Evolutionary conservation across 2,329 filamentous ascomycete species (phyloP), one percentile per base, ranked within the genome.

Genomic region (Hypoxylon sp.): DNA sequence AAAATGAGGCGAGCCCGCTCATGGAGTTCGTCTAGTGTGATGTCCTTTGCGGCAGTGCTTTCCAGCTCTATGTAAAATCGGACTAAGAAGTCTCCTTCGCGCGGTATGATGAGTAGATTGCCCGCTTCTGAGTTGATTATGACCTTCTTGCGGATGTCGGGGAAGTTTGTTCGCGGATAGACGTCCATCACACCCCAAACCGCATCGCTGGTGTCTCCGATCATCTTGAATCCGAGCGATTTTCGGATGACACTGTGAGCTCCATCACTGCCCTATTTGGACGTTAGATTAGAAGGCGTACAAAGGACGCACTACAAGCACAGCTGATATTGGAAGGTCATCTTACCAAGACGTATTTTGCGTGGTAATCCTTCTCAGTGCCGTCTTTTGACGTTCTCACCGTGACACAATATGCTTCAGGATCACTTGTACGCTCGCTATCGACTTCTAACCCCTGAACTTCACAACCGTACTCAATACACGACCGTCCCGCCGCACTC

Each of bases 1-100:
- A 91, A 86, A 44, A 90, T 86, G 0, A 78, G 79, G 37, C 81
- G 79, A 0, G 88, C 88, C 0, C 84, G 82, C 2, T 79, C 71
- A 62, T 90, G 88, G 0, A 91, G 78, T 44, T 87, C 82, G 25
- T 82, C 82, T 0, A 89, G 78, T 1, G 78, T 85, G 37, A 91
- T 85, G 20, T 84, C 81, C 64, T 82, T 85, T 1, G 82, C 82
- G 0, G 83, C 86, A 5, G 84, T 82, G 0, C 74, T 73, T 0
- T 85, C 83, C 1, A 91, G 76, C 75, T 91, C 85, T 62, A 90
- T 88, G 76, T 90, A 91, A 76, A 90, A 88, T 13, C 90, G 85
- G 1, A 86, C 86, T 69, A 91, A 78, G 27, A 80, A 81, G 61
- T 87, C 85, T 1, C 84, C 84, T 74, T 90, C 89, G 10, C 89